Evolutionary conservation across 768 basidiomycete genomes (phyloP).

Genomic region (Kwoniella heveanensis): DNA sequence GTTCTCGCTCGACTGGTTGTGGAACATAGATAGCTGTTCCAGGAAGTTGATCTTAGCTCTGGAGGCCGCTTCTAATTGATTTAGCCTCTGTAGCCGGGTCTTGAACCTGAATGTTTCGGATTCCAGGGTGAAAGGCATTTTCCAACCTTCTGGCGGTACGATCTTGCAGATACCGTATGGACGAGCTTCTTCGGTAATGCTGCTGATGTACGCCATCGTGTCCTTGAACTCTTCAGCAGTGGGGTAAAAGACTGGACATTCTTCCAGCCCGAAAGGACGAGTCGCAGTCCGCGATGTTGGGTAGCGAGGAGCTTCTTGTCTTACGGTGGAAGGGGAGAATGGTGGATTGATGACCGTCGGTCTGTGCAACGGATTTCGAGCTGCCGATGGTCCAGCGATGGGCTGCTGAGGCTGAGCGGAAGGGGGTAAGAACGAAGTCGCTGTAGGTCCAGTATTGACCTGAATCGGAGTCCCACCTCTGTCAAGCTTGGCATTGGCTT

Average conservation of each 20-base stretch:
- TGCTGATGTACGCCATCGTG: constrained; percentile 86
- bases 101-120: constrained; percentile 94
- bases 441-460: constrained; percentile 26
- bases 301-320: constrained; percentile 44
- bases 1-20: constrained; percentile 89
- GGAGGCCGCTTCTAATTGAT: constrained; percentile 95
- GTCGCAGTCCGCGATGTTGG: constrained; percentile 37
- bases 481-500: constrained; percentile 47
- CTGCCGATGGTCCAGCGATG: constrained; percentile 29
- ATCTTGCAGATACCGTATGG: constrained; percentile 93
- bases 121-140: constrained; percentile 93
- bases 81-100: constrained; percentile 89
- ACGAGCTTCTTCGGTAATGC: constrained; percentile 66
- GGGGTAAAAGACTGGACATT: constrained; percentile 88
- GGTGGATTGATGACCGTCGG: constrained; percentile 39
- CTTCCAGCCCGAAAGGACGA: constrained; percentile 79
- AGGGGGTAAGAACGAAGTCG: constrained; percentile 39
- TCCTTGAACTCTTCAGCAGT: constrained; percentile 88
- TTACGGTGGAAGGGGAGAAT: constrained; percentile 39
- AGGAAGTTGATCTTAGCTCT: constrained; percentile 95
- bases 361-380: constrained; percentile 47
- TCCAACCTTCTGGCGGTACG: constrained; percentile 88
- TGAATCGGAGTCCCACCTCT: constrained; percentile 27
- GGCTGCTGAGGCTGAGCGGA: constrained; percentile 17
- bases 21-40: constrained; percentile 94